Evolutionary conservation across 805 yeast genomes (phyloP), one percentile per base, ranked within the genome.

Genomic region (Metschnikowia koreensis): DNA sequence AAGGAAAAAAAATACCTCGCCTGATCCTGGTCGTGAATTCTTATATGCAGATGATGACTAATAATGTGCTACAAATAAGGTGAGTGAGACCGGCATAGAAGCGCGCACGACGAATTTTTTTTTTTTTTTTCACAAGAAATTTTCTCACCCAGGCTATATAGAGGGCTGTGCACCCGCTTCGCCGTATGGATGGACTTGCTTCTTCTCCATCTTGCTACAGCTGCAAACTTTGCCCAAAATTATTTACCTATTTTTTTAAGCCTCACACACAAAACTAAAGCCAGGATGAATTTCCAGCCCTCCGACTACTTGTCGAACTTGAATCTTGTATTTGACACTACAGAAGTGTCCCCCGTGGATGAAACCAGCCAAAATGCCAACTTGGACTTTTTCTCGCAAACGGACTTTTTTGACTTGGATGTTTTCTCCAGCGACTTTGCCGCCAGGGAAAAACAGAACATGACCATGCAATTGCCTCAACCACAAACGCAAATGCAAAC

Each of bases 321-420:
- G 59, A 72, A 74, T 60, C 67, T 74, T 38, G 77, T 70, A 52
- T 67, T 73, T 52, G 69, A 68, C 52, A 58, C 50, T 40, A 39
- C 53, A 31, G 66, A 46, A 44, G 55, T 56, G 38, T 58, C 66
- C 39, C 67, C 67, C 27, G 51, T 44, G 34, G 58, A 59, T 41
- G 60, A 53, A 38, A 46, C 38, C 42, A 47, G 38, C 52, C 54
- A 50, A 57, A 49, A 50, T 22, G 62, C 59, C 40, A 76, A 72
- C 56, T 70, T 74, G 64, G 76, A 71, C 47, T 60, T 73, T 38
- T 74, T 73, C 53, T 60, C 72, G 34, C 71, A 72, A 47, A 52
- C 68, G n/a, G 76, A 73, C 41, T 73, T 73, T 50, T 70, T 68
- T 48, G 71, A 70, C 56, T 69, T 72, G 59, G 76, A 73, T 55